Evolutionary conservation across 768 basidiomycete species (phyloP).

Genomic region (Phlegmacium glaucopus): DNA sequence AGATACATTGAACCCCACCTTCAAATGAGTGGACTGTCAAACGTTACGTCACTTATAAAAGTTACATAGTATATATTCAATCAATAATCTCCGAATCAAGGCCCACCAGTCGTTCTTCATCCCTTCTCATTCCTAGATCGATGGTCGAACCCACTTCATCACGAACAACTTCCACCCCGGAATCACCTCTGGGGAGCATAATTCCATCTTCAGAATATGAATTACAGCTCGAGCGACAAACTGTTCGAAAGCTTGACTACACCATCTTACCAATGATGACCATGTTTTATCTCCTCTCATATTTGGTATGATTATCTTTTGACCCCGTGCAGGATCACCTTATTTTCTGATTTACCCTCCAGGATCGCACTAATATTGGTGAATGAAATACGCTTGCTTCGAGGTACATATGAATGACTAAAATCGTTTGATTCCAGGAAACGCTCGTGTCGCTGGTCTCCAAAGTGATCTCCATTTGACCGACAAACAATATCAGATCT

Average conservation of each 20-base stretch:
- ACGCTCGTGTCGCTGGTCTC: slow-evolving; percentile 48
- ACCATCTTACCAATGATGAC: slow-evolving; percentile 33
- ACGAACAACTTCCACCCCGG: too few relatives aligned
- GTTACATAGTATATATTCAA: too few relatives aligned
- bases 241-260: slow-evolving; percentile 28
- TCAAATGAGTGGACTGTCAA: too few relatives aligned
- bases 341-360: not conserved
- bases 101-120: too few relatives aligned
- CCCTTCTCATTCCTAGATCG: too few relatives aligned
- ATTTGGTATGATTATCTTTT: slow-evolving; percentile 23
- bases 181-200: too few relatives aligned
- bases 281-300: slow-evolving; percentile 36
- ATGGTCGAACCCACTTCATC: too few relatives aligned
- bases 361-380: slow-evolving; percentile 39
- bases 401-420: not conserved
- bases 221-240: slow-evolving; percentile 5
- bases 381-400: not conserved
- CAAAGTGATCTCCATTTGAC: slow-evolving; percentile 39
- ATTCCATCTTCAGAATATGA: too few relatives aligned
- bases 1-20: too few relatives aligned
- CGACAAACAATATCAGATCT: slow-evolving; percentile 36
- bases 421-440: slow-evolving; percentile 23
- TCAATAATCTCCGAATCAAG: too few relatives aligned
- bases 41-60: too few relatives aligned
- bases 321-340: not conserved